These are phyloP conservation scores for Penicillium tannophilum DNA, from an alignment of 495 filamentous ascomycete genomes.

Conservation along the genomic window DNA sequence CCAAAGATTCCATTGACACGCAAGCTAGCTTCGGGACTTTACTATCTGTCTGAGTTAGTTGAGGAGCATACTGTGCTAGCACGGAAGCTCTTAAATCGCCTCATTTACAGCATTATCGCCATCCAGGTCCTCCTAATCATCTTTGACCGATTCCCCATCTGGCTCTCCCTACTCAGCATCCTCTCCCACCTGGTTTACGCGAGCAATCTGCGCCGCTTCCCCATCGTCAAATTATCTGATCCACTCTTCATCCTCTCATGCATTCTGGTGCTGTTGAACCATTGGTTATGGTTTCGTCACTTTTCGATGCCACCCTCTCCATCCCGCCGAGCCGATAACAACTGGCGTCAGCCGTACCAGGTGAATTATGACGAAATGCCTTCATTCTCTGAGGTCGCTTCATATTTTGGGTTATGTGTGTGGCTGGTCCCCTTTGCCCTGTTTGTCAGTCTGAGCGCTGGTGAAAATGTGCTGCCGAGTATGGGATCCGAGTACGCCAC, in stretches of 20 bases:
- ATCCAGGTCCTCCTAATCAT: constrained; percentile 73
- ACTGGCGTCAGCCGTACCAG: constrained; percentile 60
- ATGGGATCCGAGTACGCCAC: constrained; percentile 73
- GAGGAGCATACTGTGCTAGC: constrained; percentile 96
- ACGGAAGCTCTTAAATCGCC: constrained; percentile 75
- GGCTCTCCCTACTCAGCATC: constrained; percentile 72
- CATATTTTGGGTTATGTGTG: constrained; percentile 93
- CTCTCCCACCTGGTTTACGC: constrained; percentile 84
- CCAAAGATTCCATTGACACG: neutral
- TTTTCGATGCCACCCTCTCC: constrained; percentile 65
- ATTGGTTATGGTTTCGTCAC: constrained; percentile 94
- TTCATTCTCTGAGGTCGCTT: constrained; percentile 91
- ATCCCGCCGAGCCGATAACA: constrained; percentile 28
- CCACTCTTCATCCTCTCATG: constrained; percentile 87
- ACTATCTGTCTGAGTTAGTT: constrained; percentile 96
- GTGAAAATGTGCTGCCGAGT: constrained; percentile 90
- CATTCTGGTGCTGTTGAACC: constrained; percentile 84
- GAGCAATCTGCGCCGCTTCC: constrained; percentile 86
- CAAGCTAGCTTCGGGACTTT: constrained; percentile 80
- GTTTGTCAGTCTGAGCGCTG: constrained; percentile 89
- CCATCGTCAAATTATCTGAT: constrained; percentile 84
- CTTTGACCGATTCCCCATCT: constrained; percentile 82
- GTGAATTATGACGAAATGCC: constrained; percentile 61
- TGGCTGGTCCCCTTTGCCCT: constrained; percentile 96
- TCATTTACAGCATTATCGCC: constrained; percentile 83